phyloP scores from a whole-genome alignment of 2,329 filamentous ascomycete species.

The Phialophora tarda region DNA sequence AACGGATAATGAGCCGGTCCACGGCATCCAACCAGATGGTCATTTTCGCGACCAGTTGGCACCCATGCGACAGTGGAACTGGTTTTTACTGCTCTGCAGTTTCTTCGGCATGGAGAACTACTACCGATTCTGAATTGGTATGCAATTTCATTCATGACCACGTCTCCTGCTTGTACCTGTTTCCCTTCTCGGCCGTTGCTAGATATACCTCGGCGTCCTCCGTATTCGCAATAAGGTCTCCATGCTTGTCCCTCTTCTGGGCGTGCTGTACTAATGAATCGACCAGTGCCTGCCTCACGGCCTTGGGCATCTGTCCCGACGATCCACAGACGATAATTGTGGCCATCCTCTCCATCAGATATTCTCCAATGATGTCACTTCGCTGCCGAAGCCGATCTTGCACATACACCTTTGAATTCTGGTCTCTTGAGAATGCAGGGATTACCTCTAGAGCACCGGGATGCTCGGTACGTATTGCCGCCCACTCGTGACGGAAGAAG shows the following conservation, averaged over 20 bases:
- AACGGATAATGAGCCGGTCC: too few species aligned
- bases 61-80: too few species aligned
- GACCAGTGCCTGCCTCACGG: slow-evolving; percentile 69
- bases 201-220: slow-evolving; percentile 63
- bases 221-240: slow-evolving; percentile 44
- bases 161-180: slow-evolving; percentile 71
- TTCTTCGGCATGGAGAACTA: background rate
- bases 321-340: slow-evolving; percentile 60
- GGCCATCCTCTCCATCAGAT: slow-evolving; percentile 59
- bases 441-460: slow-evolving; percentile 57
- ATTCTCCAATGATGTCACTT: slow-evolving; percentile 54
- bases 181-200: slow-evolving; percentile 63
- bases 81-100: background rate
- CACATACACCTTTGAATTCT: slow-evolving; percentile 68
- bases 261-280: slow-evolving; percentile 59
- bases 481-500: slow-evolving; percentile 82
- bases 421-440: slow-evolving; percentile 74
- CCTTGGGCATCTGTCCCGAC: slow-evolving; percentile 73
- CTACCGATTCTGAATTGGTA: background rate
- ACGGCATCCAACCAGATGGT: too few species aligned
- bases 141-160: slow-evolving; percentile 60
- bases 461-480: slow-evolving; percentile 42
- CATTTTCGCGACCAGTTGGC: too few species aligned
- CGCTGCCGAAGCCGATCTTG: slow-evolving; percentile 66
- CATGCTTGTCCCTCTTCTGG: slow-evolving; percentile 47